A percentile compares a stretch with the other conserved stretches of the same genome.
Evolutionary conservation across 2,329 filamentous ascomycete species (phyloP).

Genomic region (Immersiporthe knoxdaviesiana): DNA sequence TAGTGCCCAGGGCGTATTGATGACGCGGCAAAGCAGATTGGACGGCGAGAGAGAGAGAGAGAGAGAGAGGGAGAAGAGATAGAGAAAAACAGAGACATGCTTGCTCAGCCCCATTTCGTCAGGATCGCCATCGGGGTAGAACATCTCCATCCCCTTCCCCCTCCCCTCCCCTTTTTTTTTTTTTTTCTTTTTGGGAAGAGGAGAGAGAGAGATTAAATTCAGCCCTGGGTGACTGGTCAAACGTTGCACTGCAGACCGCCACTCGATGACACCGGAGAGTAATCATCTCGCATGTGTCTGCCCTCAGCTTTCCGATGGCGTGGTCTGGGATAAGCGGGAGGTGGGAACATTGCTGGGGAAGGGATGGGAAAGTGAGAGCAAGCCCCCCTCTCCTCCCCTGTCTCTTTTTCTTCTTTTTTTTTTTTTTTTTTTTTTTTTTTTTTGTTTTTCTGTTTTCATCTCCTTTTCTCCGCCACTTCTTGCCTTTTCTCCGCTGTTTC

Average conservation of each 20-base stretch:
- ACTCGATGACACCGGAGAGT: neutral
- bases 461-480: no score
- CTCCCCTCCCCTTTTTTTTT: no score
- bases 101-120: neutral
- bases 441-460: no score
- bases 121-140: neutral
- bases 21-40: no score
- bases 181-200: neutral
- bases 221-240: constrained; percentile 1
- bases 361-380: neutral
- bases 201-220: neutral
- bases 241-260: constrained; percentile 7
- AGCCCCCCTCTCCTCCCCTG: no score
- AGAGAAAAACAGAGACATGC: no score
- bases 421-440: neutral
- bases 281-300: neutral
- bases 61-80: no score
- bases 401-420: neutral
- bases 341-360: no score
- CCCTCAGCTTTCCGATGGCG: neutral
- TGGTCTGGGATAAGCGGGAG: neutral
- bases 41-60: no score
- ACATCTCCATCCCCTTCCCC: no score
- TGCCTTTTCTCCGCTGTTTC: no score
- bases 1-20: no score